Conservation (phyloP, 2,329 filamentous ascomycete species). For the Hirsutella thompsonii region DNA sequence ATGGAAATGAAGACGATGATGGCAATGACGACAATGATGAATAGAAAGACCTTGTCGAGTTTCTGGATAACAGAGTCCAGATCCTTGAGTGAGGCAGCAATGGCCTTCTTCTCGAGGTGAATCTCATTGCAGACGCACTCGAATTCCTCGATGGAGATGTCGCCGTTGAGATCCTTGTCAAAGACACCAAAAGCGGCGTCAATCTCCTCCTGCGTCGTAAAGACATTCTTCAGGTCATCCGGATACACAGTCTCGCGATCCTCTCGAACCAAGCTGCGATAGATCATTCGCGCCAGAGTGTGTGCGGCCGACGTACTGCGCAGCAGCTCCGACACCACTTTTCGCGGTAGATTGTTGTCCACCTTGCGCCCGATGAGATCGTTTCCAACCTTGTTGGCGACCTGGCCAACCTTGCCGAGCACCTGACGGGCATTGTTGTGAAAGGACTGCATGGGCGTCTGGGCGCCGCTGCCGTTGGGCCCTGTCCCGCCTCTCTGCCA, state of each 20-base stretch:
- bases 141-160: constrained; percentile 90
- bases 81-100: constrained; percentile 88
- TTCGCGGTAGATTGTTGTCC: constrained; percentile 64
- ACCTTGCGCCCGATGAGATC: constrained; percentile 76
- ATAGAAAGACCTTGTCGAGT: constrained; percentile 78
- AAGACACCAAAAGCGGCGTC: constrained; percentile 85
- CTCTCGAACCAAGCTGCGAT: constrained; percentile 69
- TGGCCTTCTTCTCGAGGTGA: constrained; percentile 86
- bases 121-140: constrained; percentile 91
- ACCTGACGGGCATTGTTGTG: constrained; percentile 64
- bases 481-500: constrained; percentile 28
- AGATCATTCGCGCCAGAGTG: constrained; percentile 74
- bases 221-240: constrained; percentile 68
- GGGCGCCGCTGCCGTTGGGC: constrained; percentile 41
- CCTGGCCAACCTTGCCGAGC: constrained; percentile 69
- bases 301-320: constrained; percentile 62
- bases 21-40: constrained; percentile 70
- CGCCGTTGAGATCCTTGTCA: constrained; percentile 91
- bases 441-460: constrained; percentile 63
- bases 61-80: constrained; percentile 87
- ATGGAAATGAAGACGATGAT: constrained; percentile 80
- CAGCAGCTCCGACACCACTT: constrained; percentile 71
- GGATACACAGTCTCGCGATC: constrained; percentile 64
- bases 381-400: constrained; percentile 75
- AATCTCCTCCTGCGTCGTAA: constrained; percentile 72